phyloP scores from a whole-genome alignment of 2,329 filamentous ascomycete genomes.

The Alternaria arborescens region DNA sequence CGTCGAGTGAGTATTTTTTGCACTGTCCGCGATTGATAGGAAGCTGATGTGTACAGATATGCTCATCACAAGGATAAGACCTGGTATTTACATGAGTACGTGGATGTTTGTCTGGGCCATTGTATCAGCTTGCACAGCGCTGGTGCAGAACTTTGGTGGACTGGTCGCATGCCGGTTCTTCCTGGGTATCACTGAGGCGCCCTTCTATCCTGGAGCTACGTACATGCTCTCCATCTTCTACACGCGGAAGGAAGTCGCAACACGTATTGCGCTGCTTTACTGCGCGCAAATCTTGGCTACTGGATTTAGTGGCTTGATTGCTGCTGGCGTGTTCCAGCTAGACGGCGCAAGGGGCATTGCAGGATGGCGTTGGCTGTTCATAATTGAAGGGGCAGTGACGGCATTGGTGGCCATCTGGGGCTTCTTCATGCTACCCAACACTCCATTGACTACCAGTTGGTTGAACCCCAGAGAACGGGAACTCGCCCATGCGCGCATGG shows the following conservation, averaged over 20 bases:
- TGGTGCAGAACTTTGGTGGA: conserved; percentile 44
- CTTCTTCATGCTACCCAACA: conserved; percentile 41
- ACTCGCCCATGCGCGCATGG: conserved; percentile 45
- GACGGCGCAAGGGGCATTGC: conserved; percentile 39
- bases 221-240: conserved; percentile 73
- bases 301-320: conserved; percentile 56
- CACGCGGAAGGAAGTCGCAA: conserved; percentile 61
- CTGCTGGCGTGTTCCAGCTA: conserved; percentile 50
- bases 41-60: conserved; percentile 36
- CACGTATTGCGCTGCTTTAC: conserved; percentile 50
- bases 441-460: conserved; percentile 55
- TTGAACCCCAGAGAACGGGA: conserved; percentile 57
- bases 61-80: conserved; percentile 49
- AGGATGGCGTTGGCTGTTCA: conserved; percentile 52
- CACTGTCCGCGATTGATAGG: not conserved
- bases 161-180: conserved; percentile 45
- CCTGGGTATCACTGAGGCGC: conserved; percentile 39
- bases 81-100: conserved; percentile 42
- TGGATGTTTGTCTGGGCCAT: conserved; percentile 51
- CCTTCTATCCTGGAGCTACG: conserved; percentile 68
- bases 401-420: conserved; percentile 39
- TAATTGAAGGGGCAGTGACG: conserved; percentile 47
- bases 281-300: conserved; percentile 53
- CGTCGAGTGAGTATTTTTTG: conserved; percentile 40
- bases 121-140: conserved; percentile 46